Base-by-base conservation (phyloP, 306 rosid genomes). In the Sesbania bispinosa region DNA sequence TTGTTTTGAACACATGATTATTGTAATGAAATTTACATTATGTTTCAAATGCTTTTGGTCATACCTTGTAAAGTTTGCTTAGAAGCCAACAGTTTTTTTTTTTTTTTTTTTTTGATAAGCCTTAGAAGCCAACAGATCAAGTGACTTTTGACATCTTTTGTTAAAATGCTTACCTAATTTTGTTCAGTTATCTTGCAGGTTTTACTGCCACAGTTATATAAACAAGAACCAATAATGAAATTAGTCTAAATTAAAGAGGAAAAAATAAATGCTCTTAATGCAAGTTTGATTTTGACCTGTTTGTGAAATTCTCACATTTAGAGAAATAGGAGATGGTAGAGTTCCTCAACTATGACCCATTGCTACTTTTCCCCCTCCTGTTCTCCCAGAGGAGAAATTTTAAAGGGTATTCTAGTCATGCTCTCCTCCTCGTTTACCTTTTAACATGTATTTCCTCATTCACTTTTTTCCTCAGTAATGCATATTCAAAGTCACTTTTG, bases 181-280 rank as follows among this genome's bases (percentile, higher is more conserved):
- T 60, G 42, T 43, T 42, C 64, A 51, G 72, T 24, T 63, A 27
- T 63, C 18, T 63, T 81, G 67, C 77, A 39, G 67, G 63, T 67
- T 59, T n/a, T n/a, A n/a, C n/a, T n/a, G n/a, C n/a, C n/a, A n/a
- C n/a, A n/a, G n/a, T n/a, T n/a, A n/a, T n/a, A n/a, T n/a, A n/a
- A n/a, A n/a, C n/a, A n/a, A n/a, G n/a, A n/a, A n/a, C n/a, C n/a
- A n/a, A n/a, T n/a, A n/a, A n/a, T n/a, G n/a, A n/a, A n/a, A n/a
- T n/a, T n/a, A n/a, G n/a, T n/a, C n/a, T n/a, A n/a, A n/a, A n/a
- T n/a, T n/a, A n/a, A n/a, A 47, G 46, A 10, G 8, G 6, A 61
- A 35, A 29, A 33, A 27, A 14, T 24, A 3, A 9, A 35, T 74
- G 43, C 3, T 21, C n/a, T 19, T 21, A n/a, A 15, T 60, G 6